phyloP scores from a whole-genome alignment of 257 asterid species.

The Rehmannia glutinosa region DNA sequence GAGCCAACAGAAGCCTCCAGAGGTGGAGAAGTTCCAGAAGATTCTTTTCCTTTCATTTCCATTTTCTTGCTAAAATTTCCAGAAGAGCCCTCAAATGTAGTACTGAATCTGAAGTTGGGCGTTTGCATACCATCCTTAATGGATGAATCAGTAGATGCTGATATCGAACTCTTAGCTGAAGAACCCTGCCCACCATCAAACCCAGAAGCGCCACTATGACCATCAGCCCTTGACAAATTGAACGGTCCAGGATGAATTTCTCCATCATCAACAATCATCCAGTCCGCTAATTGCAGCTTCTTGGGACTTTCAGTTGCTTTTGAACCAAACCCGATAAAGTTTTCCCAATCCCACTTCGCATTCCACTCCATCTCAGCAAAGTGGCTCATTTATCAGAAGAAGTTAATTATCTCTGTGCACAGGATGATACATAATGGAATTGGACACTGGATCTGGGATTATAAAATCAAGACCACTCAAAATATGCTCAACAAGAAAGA shows the following conservation, averaged over 20 bases:
- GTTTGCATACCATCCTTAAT: constrained; percentile 30
- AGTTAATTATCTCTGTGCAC: constrained; percentile 23
- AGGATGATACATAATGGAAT: constrained; percentile 19
- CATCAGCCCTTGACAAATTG: constrained; percentile 40
- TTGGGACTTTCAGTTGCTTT: constrained; percentile 51
- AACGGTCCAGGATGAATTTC: constrained; percentile 51
- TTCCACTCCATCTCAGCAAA: constrained; percentile 66
- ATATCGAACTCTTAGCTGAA: constrained; percentile 61
- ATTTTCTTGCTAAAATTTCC: constrained; percentile 22
- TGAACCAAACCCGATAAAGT: constrained; percentile 38
- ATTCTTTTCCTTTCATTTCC: constrained; percentile 12
- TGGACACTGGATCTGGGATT: constrained; percentile 24
- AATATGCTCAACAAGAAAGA: background rate
- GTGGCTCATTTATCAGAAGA: constrained; percentile 20
- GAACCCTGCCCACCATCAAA: constrained; percentile 50
- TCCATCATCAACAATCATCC: constrained; percentile 61
- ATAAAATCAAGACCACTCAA: constrained; percentile 6
- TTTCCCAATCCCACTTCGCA: constrained; percentile 83
- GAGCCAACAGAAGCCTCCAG: constrained; percentile 47
- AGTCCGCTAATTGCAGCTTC: constrained; percentile 56
- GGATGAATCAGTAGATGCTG: constrained; percentile 63
- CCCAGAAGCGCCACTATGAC: constrained; percentile 36
- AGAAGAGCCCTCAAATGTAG: constrained; percentile 25
- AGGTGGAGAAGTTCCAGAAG: constrained; percentile 37
- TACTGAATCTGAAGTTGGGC: constrained; percentile 29